Conservation (phyloP, 2,329 filamentous ascomycete species). For the Hymenoscyphus repandus region DNA sequence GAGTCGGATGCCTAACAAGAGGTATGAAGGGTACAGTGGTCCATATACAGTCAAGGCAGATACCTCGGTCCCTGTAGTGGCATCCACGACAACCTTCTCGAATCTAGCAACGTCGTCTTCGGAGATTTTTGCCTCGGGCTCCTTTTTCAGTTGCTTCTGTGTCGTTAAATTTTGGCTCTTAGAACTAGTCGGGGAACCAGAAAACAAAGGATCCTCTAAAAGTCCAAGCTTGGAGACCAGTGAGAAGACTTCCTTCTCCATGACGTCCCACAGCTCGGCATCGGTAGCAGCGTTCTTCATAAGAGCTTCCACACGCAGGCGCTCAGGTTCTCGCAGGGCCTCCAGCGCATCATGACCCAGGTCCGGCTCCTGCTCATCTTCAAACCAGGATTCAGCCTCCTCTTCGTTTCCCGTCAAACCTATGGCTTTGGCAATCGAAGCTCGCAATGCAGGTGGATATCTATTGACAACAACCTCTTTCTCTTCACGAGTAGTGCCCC, state of each 20-base stretch:
- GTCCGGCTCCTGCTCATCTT: constrained; percentile 4
- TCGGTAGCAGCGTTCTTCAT: constrained; percentile 56
- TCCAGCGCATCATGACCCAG: constrained; percentile 15
- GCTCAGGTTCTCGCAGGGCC: constrained; percentile 38
- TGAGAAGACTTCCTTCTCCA: constrained; percentile 63
- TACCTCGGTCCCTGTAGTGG: constrained; percentile 5
- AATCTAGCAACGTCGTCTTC: neutral
- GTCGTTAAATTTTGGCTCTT: neutral
- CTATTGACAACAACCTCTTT: constrained; percentile 19
- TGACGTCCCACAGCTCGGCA: constrained; percentile 58
- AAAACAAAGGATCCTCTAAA: constrained; percentile 23
- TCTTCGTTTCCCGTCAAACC: constrained; percentile 13
- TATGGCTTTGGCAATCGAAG: constrained; percentile 28
- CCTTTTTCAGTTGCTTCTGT: constrained; percentile 2
- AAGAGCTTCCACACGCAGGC: constrained; percentile 45
- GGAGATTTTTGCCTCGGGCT: neutral
- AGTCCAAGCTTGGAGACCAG: constrained; percentile 53
- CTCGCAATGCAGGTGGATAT: constrained; percentile 28
- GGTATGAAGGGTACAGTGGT: constrained; percentile 57
- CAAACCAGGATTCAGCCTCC: neutral
- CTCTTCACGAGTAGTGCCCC: constrained; percentile 9
- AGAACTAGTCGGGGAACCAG: neutral
- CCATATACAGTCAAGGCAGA: constrained; percentile 49
- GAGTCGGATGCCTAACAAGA: constrained; percentile 51
- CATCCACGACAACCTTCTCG: constrained; percentile 1